Evolutionary conservation across 768 basidiomycete species (phyloP).

Genomic region (Pleurotus sapidus): DNA sequence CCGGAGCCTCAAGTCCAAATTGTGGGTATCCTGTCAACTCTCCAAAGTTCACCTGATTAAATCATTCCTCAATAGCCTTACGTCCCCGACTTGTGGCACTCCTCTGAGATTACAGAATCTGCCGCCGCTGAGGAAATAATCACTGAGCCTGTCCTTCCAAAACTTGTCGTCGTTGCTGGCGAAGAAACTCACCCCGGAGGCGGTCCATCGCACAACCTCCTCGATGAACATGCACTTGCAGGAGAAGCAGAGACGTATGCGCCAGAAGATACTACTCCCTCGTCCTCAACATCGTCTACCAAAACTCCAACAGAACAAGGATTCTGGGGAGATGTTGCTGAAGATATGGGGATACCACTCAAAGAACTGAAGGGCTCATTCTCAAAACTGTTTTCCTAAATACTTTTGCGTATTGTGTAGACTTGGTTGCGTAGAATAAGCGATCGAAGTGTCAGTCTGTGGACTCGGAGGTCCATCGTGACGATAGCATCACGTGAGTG

Average conservation of each 20-base stretch:
- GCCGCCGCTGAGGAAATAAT: constrained; percentile 1
- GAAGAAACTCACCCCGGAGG: constrained; percentile 16
- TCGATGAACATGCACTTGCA: constrained; percentile 10
- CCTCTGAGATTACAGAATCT: constrained; percentile 10
- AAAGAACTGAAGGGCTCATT: background rate
- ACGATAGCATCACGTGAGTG: no score
- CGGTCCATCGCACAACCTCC: constrained; percentile 23
- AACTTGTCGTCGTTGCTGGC: constrained; percentile 23
- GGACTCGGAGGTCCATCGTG: no score
- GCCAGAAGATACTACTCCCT: constrained; percentile 1
- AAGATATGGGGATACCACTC: constrained; percentile 40
- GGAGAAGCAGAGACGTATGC: background rate
- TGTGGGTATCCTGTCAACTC: constrained; percentile 29
- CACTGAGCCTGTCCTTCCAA: constrained; percentile 17
- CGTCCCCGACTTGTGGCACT: constrained; percentile 37
- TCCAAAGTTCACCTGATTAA: constrained; percentile 7
- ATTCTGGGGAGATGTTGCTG: constrained; percentile 41
- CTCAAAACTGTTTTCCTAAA: background rate
- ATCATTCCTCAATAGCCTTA: constrained; percentile 43
- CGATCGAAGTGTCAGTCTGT: no score
- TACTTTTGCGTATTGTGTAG: background rate
- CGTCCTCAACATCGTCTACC: constrained; percentile 12
- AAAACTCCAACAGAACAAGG: constrained; percentile 19
- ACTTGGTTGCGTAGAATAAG: no score
- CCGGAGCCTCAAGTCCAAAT: constrained; percentile 49